Percentiles rank a stretch among this genome's conserved stretches.
Evolutionary conservation across 169 alveolate genomes (phyloP).

Genomic region (Eimeria maxima): DNA sequence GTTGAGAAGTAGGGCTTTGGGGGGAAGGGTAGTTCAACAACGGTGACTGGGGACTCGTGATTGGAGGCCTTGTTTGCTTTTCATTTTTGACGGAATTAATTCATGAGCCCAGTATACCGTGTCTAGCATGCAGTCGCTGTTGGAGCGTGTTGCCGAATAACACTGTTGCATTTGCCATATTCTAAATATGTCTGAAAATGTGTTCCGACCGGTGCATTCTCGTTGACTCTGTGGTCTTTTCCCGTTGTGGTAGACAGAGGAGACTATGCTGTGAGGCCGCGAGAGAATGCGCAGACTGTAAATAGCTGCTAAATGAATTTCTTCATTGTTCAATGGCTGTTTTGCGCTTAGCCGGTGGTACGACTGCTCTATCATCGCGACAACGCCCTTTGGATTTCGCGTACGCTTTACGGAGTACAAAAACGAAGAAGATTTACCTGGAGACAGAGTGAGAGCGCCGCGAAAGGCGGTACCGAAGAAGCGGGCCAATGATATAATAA

Average conservation of each 20-base stretch:
- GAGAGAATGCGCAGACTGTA: background rate
- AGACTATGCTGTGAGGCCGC: background rate
- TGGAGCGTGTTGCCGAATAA: background rate
- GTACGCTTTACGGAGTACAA: slow-evolving; percentile 83
- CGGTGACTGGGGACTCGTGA: background rate
- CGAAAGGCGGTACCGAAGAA: slow-evolving; percentile 60
- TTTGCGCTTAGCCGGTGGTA: slow-evolving; percentile 82
- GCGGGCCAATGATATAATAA: slow-evolving; percentile 77
- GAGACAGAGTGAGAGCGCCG: slow-evolving; percentile 79
- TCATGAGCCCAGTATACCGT: background rate
- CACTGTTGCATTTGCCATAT: background rate
- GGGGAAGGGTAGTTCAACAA: background rate
- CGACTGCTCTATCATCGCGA: slow-evolving; percentile 81
- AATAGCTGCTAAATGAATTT: background rate
- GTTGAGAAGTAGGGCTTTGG: background rate
- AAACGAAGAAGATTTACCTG: slow-evolving; percentile 81
- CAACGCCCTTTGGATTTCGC: slow-evolving; percentile 79
- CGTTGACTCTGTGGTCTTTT: background rate
- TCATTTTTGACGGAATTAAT: background rate
- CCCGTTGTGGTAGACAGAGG: background rate
- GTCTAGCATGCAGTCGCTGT: background rate
- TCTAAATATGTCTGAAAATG: background rate
- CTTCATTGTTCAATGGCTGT: background rate
- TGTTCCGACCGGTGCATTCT: background rate
- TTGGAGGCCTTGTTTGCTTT: background rate